Evolutionary conservation across 1,284 basidiomycete genomes (phyloP).

Genomic region (Laetiporus sulphureus): DNA sequence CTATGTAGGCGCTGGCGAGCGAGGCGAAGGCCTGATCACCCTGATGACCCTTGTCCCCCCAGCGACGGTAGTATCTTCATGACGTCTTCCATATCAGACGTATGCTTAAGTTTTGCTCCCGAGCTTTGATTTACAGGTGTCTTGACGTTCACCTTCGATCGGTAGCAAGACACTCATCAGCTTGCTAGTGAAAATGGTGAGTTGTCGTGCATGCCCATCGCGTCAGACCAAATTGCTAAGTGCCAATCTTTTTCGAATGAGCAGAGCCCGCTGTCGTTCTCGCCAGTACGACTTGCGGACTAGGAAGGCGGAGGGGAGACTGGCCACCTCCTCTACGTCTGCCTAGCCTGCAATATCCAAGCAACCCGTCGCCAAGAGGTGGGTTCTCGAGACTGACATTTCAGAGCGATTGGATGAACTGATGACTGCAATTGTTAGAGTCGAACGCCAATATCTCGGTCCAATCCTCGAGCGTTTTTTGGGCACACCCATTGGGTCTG

Average conservation of each 20-base stretch:
- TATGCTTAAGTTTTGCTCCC: neutral
- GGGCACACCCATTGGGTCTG: too few relatives aligned
- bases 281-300: neutral
- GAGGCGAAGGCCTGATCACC: slow-evolving; percentile 2
- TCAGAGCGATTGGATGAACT: too few relatives aligned
- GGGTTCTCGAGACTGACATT: too few relatives aligned
- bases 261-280: neutral
- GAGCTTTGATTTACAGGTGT: neutral
- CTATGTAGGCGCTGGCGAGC: neutral
- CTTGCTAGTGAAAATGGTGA: too few relatives aligned
- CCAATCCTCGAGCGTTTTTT: too few relatives aligned
- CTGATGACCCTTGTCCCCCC: neutral
- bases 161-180: neutral
- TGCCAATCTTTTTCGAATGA: neutral
- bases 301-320: neutral
- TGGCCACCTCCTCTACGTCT: neutral
- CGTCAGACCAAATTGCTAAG: neutral
- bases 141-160: neutral
- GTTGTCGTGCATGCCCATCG: too few relatives aligned
- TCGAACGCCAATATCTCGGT: too few relatives aligned
- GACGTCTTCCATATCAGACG: neutral
- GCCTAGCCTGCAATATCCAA: too few relatives aligned
- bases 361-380: too few relatives aligned
- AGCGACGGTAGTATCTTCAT: neutral
- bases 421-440: too few relatives aligned